A percentile compares a stretch with the other conserved stretches of the same genome.
Evolutionary conservation across 2,329 filamentous ascomycete species (phyloP).

Genomic region (Penicillium carneum): DNA sequence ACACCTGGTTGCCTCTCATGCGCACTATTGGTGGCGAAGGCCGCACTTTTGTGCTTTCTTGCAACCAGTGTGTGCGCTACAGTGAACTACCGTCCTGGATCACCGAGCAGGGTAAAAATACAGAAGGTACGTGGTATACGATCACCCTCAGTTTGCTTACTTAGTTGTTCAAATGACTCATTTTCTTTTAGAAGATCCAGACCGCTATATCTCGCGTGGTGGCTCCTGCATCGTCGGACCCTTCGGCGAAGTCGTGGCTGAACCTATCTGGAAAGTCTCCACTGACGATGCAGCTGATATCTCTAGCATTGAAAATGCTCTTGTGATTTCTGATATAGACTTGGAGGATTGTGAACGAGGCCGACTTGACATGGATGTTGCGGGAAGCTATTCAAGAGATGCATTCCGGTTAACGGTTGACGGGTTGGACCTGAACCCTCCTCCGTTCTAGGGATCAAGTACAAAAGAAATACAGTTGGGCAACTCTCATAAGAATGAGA

Average conservation of each 20-base stretch:
- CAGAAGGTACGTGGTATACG: constrained; percentile 47
- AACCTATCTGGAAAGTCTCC: constrained; percentile 78
- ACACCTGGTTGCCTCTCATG: constrained; percentile 84
- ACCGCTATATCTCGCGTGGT: constrained; percentile 69
- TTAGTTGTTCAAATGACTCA: constrained; percentile 3
- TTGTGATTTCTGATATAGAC: constrained; percentile 78
- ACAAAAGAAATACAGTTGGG: background rate
- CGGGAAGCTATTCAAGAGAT: constrained; percentile 82
- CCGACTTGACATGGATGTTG: constrained; percentile 81
- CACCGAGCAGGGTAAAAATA: constrained; percentile 35
- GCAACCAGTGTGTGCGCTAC: constrained; percentile 78
- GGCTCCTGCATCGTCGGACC: constrained; percentile 85
- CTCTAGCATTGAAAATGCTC: constrained; percentile 45
- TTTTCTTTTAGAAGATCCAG: constrained; percentile 1
- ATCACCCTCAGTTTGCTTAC: background rate
- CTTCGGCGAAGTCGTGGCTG: constrained; percentile 77
- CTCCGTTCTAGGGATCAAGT: constrained; percentile 52
- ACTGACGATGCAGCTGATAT: constrained; percentile 45
- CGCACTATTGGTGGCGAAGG: constrained; percentile 82
- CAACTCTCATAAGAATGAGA: too few relatives aligned
- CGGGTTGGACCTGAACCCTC: constrained; percentile 66
- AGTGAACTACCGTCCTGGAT: constrained; percentile 67
- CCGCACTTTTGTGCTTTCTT: constrained; percentile 81
- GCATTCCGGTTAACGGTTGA: constrained; percentile 67
- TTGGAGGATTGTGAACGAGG: constrained; percentile 87